phyloP scores from a whole-genome alignment of 768 basidiomycete genomes.

The Favolaschia claudopus region DNA sequence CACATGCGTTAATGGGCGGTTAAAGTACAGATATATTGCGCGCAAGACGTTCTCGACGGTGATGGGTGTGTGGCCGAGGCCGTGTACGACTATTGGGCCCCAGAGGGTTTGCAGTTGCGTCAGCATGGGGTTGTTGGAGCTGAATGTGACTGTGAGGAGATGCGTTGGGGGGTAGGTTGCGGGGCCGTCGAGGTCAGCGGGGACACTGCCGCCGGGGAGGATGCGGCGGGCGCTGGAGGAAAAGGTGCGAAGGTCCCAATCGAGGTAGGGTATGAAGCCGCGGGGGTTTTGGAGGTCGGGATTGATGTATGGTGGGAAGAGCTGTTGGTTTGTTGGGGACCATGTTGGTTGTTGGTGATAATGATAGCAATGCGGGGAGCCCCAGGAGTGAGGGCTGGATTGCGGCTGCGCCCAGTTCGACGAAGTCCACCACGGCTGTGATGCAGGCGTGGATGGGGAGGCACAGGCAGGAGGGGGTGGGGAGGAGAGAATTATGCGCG shows the following conservation, averaged over 20 bases:
- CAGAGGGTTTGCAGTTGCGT: neutral
- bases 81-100: slow-evolving; percentile 12
- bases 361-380: neutral
- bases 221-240: too few relatives aligned
- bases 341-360: too few relatives aligned
- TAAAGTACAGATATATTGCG: slow-evolving; percentile 44
- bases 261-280: too few relatives aligned
- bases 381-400: neutral
- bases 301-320: slow-evolving; percentile 1
- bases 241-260: too few relatives aligned
- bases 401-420: too few relatives aligned
- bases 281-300: slow-evolving; percentile 7
- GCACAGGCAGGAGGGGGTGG: too few relatives aligned
- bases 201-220: too few relatives aligned
- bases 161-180: slow-evolving; percentile 1
- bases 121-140: neutral
- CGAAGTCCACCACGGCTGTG: too few relatives aligned
- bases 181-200: neutral
- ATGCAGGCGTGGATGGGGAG: too few relatives aligned
- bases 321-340: neutral
- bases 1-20: slow-evolving; percentile 32
- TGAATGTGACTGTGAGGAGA: slow-evolving; percentile 9
- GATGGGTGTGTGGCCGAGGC: slow-evolving; percentile 11
- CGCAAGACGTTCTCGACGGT: slow-evolving; percentile 42
- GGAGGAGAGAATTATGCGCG: too few relatives aligned